Evolutionary conservation across 106 monocot species (phyloP).

Genomic region (Phalaenopsis equestris): DNA sequence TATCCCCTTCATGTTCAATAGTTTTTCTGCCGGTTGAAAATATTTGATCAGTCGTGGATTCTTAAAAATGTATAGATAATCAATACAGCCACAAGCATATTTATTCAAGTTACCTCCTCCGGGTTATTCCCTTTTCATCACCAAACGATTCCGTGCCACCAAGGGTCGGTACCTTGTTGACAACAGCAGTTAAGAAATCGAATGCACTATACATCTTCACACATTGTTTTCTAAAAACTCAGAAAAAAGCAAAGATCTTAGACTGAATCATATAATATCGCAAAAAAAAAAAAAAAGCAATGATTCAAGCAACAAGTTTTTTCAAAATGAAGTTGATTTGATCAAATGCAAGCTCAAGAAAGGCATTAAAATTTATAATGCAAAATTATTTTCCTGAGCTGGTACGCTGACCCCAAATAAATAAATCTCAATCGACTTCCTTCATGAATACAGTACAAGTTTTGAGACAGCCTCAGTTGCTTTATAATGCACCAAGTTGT

Average conservation of each 20-base stretch:
- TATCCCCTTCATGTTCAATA: constrained; percentile 30
- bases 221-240: constrained; percentile 81
- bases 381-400: background rate
- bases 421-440: background rate
- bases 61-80: background rate
- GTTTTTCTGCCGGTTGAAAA: constrained; percentile 45
- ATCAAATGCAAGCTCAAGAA: background rate
- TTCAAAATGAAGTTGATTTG: background rate
- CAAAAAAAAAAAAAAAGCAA: background rate
- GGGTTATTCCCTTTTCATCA: constrained; percentile 66
- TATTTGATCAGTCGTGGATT: background rate
- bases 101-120: constrained; percentile 41
- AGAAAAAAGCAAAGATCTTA: background rate
- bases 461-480: background rate
- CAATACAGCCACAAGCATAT: background rate
- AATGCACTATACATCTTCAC: constrained; percentile 86
- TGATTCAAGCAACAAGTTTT: background rate
- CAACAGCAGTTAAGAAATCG: constrained; percentile 92
- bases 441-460: background rate
- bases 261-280: background rate
- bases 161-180: constrained; percentile 86
- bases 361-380: background rate
- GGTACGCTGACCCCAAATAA: background rate
- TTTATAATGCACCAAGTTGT: too few species aligned
- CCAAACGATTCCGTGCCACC: constrained; percentile 61